Conservation (phyloP, 495 filamentous ascomycete genomes). For the Cenococcum geophilum region DNA sequence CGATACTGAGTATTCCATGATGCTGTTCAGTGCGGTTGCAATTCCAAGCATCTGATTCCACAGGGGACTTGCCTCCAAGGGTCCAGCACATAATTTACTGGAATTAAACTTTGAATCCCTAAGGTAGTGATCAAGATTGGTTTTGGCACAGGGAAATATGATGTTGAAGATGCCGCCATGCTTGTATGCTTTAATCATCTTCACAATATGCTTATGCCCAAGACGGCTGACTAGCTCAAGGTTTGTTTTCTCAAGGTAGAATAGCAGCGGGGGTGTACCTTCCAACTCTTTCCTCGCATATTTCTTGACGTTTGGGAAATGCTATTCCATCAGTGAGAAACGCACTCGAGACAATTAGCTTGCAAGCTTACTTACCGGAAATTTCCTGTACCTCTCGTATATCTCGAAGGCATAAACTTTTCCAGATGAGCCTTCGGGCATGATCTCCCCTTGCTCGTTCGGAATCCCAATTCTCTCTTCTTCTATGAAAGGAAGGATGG, state of each 20-base stretch:
- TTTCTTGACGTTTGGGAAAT: slow-evolving; percentile 9
- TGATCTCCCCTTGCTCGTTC: slow-evolving; percentile 9
- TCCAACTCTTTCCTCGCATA: slow-evolving; percentile 22
- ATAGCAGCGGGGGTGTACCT: not conserved
- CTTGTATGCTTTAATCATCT: slow-evolving; percentile 24
- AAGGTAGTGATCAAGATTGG: slow-evolving; percentile 21
- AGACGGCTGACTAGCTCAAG: slow-evolving; percentile 5
- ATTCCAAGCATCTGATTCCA: slow-evolving; percentile 19
- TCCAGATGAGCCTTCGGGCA: slow-evolving; percentile 16
- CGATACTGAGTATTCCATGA: slow-evolving; percentile 4
- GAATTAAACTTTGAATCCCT: slow-evolving; percentile 8
- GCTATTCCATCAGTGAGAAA: not conserved
- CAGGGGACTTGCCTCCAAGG: slow-evolving; percentile 1
- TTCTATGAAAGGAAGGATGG: slow-evolving; percentile 16
- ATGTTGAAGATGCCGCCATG: slow-evolving; percentile 15
- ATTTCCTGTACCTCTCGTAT: slow-evolving; percentile 9
- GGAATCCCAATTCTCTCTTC: slow-evolving; percentile 14
- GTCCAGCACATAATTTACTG: slow-evolving; percentile 2
- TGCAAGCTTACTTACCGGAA: slow-evolving; percentile 9
- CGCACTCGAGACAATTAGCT: not conserved
- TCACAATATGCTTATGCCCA: slow-evolving; percentile 17
- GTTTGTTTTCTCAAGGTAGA: slow-evolving; percentile 13
- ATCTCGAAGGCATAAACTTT: slow-evolving; percentile 23
- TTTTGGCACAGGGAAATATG: slow-evolving; percentile 21
- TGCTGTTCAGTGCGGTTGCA: slow-evolving; percentile 14